These are phyloP conservation scores for Arthrobotrys iridis DNA, from an alignment of 2,329 filamentous ascomycete genomes.

Conservation along the genomic window DNA sequence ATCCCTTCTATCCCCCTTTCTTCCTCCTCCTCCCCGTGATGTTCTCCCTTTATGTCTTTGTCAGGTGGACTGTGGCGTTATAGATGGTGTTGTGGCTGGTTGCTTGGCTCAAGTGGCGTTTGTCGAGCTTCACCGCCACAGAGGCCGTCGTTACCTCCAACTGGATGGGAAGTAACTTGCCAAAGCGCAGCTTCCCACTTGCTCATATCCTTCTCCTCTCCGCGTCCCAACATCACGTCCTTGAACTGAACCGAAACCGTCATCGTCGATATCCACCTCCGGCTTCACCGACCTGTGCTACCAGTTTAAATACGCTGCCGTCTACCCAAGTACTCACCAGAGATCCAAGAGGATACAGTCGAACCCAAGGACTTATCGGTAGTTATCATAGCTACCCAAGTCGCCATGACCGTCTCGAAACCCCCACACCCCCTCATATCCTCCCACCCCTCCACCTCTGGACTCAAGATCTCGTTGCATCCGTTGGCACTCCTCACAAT, in stretches of 20 bases:
- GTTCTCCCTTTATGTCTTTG: neutral
- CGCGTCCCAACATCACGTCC: slow-evolving; percentile 1
- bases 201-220: slow-evolving; percentile 2
- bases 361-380: neutral
- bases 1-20: neutral
- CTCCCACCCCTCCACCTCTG: slow-evolving; percentile 69
- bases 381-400: slow-evolving; percentile 64
- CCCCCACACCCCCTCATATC: slow-evolving; percentile 70
- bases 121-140: slow-evolving; percentile 23
- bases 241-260: neutral
- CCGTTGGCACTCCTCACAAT: slow-evolving; percentile 95
- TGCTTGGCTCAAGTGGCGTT: no score
- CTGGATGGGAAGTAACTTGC: no score
- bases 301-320: neutral
- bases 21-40: neutral
- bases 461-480: slow-evolving; percentile 83
- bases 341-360: neutral
- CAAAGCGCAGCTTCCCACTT: slow-evolving; percentile 38
- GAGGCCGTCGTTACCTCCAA: no score
- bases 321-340: neutral
- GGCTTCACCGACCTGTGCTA: neutral
- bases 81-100: neutral
- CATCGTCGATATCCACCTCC: neutral
- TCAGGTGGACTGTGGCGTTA: neutral
- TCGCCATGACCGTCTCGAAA: slow-evolving; percentile 92